A percentile compares a stretch with the other conserved stretches of the same genome.
These are phyloP conservation scores for Nemania sp. DNA, from an alignment of 2,329 filamentous ascomycete species.

Conservation along the genomic window DNA sequence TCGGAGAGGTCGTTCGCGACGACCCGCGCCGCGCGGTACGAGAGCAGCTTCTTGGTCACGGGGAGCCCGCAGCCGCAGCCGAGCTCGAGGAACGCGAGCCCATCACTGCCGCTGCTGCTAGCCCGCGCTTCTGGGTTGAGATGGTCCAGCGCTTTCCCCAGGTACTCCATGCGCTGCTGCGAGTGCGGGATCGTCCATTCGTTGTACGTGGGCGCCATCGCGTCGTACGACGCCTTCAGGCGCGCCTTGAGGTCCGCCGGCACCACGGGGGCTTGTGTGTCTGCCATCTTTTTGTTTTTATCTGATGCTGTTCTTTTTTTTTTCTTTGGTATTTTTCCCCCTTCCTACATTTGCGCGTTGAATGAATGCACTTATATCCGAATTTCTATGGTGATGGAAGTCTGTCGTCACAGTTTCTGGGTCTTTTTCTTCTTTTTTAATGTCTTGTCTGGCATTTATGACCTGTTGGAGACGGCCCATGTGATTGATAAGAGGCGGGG, in stretches of 20 bases:
- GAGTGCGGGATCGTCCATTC: conserved; percentile 45
- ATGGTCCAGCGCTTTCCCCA: conserved; percentile 40
- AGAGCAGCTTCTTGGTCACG: conserved; percentile 43
- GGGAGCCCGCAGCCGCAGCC: conserved; percentile 49
- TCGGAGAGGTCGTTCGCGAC: conserved; percentile 50
- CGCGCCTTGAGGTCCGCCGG: conserved; percentile 45
- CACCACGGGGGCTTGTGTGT: background rate
- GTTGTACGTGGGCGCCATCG: conserved; percentile 47
- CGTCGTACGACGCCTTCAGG: conserved; percentile 46
- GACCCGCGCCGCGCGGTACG: conserved; percentile 32
- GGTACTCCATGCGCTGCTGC: conserved; percentile 41
- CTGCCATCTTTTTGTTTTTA: no score
- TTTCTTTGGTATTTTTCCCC: no score
- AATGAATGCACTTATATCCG: no score
- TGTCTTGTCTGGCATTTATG: no score
- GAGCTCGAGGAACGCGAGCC: conserved; percentile 45
- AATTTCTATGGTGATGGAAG: no score
- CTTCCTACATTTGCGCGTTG: no score
- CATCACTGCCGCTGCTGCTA: background rate
- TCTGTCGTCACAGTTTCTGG: no score
- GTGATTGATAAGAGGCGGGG: no score
- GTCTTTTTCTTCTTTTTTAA: no score
- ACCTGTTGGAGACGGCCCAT: no score
- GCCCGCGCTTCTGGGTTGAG: conserved; percentile 28
- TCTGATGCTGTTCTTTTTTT: no score